A percentile compares a stretch with the other conserved stretches of the same genome.
Conservation (phyloP, 768 basidiomycete genomes). For the Chalciporus pseudorubinellus region DNA sequence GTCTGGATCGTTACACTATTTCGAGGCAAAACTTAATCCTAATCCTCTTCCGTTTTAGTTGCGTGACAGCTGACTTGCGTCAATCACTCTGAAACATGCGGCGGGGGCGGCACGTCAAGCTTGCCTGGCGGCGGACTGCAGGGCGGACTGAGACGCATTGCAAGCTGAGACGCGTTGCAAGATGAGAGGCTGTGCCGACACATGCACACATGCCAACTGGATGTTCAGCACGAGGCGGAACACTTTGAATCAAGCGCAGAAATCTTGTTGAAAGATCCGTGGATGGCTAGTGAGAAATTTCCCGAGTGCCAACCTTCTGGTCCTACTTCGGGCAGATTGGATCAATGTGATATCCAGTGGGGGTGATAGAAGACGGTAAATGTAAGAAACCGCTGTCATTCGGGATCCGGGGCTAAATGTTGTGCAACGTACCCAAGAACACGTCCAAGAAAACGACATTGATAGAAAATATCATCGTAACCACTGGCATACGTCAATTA, state of each 20-base stretch:
- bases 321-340: slow-evolving; percentile 3
- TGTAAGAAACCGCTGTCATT: background rate
- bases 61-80: slow-evolving; percentile 7
- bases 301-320: slow-evolving; percentile 5
- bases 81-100: slow-evolving; percentile 11
- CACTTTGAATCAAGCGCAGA: slow-evolving; percentile 6
- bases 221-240: slow-evolving; percentile 25
- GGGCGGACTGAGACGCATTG: slow-evolving; percentile 1
- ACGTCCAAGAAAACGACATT: background rate
- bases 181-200: slow-evolving; percentile 10
- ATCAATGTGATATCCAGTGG: slow-evolving; percentile 11
- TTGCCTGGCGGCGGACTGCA: slow-evolving; percentile 4
- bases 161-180: slow-evolving; percentile 1
- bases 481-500: slow-evolving; percentile 4
- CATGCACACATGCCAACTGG: slow-evolving; percentile 15
- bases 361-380: slow-evolving; percentile 3
- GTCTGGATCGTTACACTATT: slow-evolving; percentile 12
- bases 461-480: background rate
- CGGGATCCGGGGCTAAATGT: background rate
- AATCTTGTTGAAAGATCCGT: slow-evolving; percentile 5
- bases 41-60: slow-evolving; percentile 5
- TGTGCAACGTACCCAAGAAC: slow-evolving; percentile 4
- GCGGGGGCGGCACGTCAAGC: slow-evolving; percentile 3
- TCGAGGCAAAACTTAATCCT: slow-evolving; percentile 26
- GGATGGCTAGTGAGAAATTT: slow-evolving; percentile 10